Evolutionary conservation across 2,329 filamentous ascomycete species (phyloP).

Genomic region (Trichoderma pleuroti): DNA sequence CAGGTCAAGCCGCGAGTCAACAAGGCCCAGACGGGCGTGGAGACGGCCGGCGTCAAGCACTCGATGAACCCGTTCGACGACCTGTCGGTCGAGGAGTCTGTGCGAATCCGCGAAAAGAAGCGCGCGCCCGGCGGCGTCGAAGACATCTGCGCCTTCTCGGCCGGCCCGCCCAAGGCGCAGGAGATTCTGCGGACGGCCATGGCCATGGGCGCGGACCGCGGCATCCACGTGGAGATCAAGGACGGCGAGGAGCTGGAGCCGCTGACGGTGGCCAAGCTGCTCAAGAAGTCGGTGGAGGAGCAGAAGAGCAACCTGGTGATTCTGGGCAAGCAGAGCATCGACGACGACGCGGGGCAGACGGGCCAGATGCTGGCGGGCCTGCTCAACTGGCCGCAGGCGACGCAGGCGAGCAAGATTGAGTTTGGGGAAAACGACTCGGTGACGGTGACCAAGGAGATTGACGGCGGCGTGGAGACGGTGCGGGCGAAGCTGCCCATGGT

Average conservation of each 20-base stretch:
- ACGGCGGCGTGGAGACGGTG: conserved; percentile 90
- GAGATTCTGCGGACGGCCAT: conserved; percentile 93
- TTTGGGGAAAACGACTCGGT: conserved; percentile 68
- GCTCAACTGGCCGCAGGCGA: conserved; percentile 90
- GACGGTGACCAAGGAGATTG: conserved; percentile 84
- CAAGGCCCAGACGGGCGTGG: conserved; percentile 77
- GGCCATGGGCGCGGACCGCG: conserved; percentile 97
- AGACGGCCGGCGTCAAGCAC: conserved; percentile 91
- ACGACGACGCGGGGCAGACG: conserved; percentile 93
- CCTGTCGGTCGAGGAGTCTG: conserved; percentile 92
- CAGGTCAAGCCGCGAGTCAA: conserved; percentile 68
- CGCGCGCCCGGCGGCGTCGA: conserved; percentile 69
- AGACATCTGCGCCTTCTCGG: conserved; percentile 86
- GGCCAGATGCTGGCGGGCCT: conserved; percentile 96
- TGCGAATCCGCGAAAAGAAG: conserved; percentile 88
- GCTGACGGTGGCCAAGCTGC: conserved; percentile 85
- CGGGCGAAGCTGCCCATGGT: conserved; percentile 83
- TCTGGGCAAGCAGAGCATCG: conserved; percentile 96
- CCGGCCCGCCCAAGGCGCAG: conserved; percentile 80
- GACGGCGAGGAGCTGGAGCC: conserved; percentile 80
- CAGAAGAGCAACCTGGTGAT: conserved; percentile 91
- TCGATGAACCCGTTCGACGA: conserved; percentile 99
- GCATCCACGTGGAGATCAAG: conserved; percentile 77
- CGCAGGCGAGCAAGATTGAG: conserved; percentile 81
- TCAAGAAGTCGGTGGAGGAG: conserved; percentile 73